Conservation (phyloP, 1,139 yeast genomes). For the Candida anutae region DNA sequence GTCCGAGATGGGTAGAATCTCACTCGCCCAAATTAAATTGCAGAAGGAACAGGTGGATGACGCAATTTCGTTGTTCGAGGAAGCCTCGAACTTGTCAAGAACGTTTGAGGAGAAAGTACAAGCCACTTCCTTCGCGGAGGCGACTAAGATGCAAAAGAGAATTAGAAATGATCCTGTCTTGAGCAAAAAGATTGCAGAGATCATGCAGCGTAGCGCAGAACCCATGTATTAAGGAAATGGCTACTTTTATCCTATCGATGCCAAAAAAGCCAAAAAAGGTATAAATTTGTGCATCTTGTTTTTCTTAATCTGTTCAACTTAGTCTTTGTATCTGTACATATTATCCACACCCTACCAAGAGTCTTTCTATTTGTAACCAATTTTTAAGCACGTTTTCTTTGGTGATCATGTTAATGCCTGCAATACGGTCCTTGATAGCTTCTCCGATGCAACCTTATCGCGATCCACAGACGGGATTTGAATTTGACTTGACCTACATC, state of each 20-base stretch:
- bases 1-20: conserved; percentile 81
- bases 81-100: conserved; percentile 76
- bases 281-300: too few species aligned
- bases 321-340: too few species aligned
- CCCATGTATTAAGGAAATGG: too few species aligned
- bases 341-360: too few species aligned
- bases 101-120: conserved; percentile 81
- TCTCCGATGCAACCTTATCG: conserved; percentile 19
- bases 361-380: too few species aligned
- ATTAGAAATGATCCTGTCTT: conserved; percentile 61
- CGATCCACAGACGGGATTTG: conserved; percentile 13
- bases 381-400: too few species aligned
- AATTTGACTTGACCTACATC: conserved; percentile 59
- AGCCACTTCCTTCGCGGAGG: conserved; percentile 89
- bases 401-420: too few species aligned
- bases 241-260: too few species aligned
- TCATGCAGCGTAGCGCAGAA: too few species aligned
- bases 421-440: conserved; percentile 13
- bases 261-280: too few species aligned
- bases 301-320: too few species aligned
- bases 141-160: conserved; percentile 73
- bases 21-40: conserved; percentile 84
- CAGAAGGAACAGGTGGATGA: conserved; percentile 78
- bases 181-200: conserved; percentile 36
- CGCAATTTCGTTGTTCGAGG: conserved; percentile 76